Evolutionary conservation across 2,329 filamentous ascomycete genomes (phyloP).

Genomic region (Colletotrichum lindemuthianum): DNA sequence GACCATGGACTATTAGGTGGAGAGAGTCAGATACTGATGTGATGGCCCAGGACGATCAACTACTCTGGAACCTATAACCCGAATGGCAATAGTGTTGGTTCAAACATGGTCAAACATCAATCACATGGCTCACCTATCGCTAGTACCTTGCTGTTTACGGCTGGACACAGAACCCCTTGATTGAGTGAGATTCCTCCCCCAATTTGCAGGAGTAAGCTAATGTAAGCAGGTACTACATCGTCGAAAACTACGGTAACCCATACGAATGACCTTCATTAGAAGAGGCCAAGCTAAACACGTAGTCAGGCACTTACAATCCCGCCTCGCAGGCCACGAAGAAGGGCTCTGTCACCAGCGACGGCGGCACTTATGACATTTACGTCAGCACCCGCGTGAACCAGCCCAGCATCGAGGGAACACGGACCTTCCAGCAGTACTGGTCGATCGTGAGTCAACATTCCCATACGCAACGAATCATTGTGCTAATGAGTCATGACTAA

Average conservation of each 20-base stretch:
- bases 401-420: constrained; percentile 58
- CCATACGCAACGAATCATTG: constrained; percentile 45
- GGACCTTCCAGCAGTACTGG: constrained; percentile 63
- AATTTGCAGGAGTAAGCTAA: background rate
- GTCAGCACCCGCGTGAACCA: constrained; percentile 48
- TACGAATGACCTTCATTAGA: no score
- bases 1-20: background rate
- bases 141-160: constrained; percentile 60
- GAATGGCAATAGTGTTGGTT: constrained; percentile 39
- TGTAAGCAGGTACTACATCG: constrained; percentile 45
- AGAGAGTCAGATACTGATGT: background rate
- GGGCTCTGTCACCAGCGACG: constrained; percentile 47
- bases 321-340: constrained; percentile 46
- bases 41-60: constrained; percentile 34
- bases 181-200: constrained; percentile 42
- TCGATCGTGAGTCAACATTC: constrained; percentile 49
- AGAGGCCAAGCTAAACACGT: no score
- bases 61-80: constrained; percentile 44
- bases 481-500: fast-evolving
- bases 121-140: background rate
- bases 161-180: constrained; percentile 50
- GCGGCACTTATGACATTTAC: constrained; percentile 50
- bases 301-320: constrained; percentile 49
- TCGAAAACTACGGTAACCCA: constrained; percentile 50
- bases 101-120: background rate